phyloP scores from a whole-genome alignment of 306 rosid species.

The Gynostemma pentaphyllum region DNA sequence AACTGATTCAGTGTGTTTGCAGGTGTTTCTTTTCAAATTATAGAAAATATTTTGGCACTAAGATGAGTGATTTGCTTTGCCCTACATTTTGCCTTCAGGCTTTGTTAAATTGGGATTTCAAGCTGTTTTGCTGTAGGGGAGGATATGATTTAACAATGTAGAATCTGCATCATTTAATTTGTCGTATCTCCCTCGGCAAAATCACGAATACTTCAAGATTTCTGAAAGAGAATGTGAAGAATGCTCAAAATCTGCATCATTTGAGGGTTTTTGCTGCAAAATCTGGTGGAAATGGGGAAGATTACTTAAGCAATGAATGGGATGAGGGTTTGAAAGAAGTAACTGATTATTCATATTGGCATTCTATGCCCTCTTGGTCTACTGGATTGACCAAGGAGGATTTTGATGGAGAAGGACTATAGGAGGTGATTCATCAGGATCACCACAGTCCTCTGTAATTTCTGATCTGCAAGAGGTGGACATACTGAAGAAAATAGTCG shows the following conservation, averaged over 20 bases:
- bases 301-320: conserved; percentile 23
- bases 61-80: not conserved
- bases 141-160: conserved; percentile 17
- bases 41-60: not conserved
- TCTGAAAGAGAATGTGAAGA: conserved; percentile 17
- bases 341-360: conserved; percentile 28
- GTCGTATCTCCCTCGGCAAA: conserved; percentile 20
- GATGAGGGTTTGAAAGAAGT: conserved; percentile 14
- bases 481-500: conserved; percentile 32
- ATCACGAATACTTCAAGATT: conserved; percentile 15
- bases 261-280: conserved; percentile 22
- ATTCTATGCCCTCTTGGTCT: conserved; percentile 51
- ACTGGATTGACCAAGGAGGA: conserved; percentile 60
- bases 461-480: conserved; percentile 43
- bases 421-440: not conserved
- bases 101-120: not conserved
- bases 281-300: conserved; percentile 26
- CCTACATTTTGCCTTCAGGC: not conserved
- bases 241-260: conserved; percentile 1
- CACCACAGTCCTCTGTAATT: conserved; percentile 16
- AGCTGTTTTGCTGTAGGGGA: conserved; percentile 3
- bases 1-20: too few species aligned
- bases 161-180: conserved; percentile 24
- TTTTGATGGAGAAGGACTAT: conserved; percentile 54
- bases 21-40: not conserved